Conservation (phyloP, 179 eudicot species). For the Gypsophila paniculata region DNA sequence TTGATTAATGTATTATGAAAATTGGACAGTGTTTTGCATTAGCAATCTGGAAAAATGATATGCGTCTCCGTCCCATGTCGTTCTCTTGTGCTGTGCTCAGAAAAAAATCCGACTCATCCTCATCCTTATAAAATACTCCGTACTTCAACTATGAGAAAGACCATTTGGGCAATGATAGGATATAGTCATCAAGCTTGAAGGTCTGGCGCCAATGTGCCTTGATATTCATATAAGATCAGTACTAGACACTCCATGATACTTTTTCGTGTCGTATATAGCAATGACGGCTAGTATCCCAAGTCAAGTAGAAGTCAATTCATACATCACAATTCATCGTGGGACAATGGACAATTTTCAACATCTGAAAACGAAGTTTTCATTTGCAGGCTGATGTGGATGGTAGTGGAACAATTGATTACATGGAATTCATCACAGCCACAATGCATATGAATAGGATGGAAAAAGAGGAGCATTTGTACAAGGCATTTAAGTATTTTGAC, state of each 20-base stretch:
- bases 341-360: slow-evolving; percentile 8
- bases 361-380: not conserved
- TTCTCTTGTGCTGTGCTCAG: no score
- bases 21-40: not conserved
- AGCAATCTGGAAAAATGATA: not conserved
- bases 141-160: not conserved
- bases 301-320: not conserved
- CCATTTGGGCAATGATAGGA: not conserved
- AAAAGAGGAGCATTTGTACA: slow-evolving; percentile 76
- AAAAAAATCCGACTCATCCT: not conserved
- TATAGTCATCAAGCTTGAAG: not conserved
- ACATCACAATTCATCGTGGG: slow-evolving; percentile 5
- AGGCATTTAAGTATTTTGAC: slow-evolving; percentile 87
- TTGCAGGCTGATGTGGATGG: slow-evolving; percentile 96
- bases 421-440: slow-evolving; percentile 90
- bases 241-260: not conserved
- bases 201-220: not conserved
- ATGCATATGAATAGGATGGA: slow-evolving; percentile 97
- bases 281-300: not conserved
- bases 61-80: no score
- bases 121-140: not conserved
- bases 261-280: not conserved
- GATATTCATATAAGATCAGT: not conserved
- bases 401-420: slow-evolving; percentile 88
- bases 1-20: not conserved